Conservation (phyloP, 176 grass and related monocot genomes). For the Ensete ventricosum region DNA sequence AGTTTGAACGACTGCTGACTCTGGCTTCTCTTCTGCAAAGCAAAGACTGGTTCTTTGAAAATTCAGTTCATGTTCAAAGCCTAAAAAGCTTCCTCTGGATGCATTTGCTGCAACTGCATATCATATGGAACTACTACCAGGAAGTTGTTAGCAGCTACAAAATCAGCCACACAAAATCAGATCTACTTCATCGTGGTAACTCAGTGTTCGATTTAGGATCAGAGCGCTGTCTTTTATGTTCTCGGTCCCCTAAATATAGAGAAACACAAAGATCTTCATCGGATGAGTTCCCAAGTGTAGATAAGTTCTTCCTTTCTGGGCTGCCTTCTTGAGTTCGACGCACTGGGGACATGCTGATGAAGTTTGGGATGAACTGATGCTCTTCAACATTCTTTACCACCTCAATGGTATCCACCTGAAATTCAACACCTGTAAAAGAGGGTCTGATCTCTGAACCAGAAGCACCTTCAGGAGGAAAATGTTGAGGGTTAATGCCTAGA, state of each 20-base stretch:
- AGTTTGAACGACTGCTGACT: no score
- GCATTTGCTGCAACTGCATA: neutral
- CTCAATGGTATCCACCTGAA: constrained; percentile 38
- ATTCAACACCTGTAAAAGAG: constrained; percentile 5
- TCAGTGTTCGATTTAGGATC: constrained; percentile 34
- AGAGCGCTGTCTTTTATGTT: constrained; percentile 44
- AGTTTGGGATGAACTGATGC: constrained; percentile 82
- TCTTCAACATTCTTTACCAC: constrained; percentile 55
- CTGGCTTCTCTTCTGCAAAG: no score
- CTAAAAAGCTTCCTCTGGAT: neutral
- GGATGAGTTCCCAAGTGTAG: constrained; percentile 51
- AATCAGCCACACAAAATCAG: neutral
- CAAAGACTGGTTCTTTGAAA: neutral
- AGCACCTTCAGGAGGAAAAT: constrained; percentile 38
- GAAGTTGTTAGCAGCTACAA: neutral
- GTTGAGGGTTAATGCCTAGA: constrained; percentile 64
- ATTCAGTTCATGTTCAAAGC: neutral
- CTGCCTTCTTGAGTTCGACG: constrained; percentile 26
- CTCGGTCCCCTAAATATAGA: constrained; percentile 70
- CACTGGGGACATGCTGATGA: constrained; percentile 49
- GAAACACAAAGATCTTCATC: constrained; percentile 76
- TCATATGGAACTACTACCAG: neutral
- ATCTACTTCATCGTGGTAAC: neutral
- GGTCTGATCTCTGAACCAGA: constrained; percentile 35
- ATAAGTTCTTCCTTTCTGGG: constrained; percentile 31